Evolutionary conservation across 2,329 filamentous ascomycete genomes (phyloP), one percentile per base, ranked within the genome.

Genomic region (Beauveria asiatica): DNA sequence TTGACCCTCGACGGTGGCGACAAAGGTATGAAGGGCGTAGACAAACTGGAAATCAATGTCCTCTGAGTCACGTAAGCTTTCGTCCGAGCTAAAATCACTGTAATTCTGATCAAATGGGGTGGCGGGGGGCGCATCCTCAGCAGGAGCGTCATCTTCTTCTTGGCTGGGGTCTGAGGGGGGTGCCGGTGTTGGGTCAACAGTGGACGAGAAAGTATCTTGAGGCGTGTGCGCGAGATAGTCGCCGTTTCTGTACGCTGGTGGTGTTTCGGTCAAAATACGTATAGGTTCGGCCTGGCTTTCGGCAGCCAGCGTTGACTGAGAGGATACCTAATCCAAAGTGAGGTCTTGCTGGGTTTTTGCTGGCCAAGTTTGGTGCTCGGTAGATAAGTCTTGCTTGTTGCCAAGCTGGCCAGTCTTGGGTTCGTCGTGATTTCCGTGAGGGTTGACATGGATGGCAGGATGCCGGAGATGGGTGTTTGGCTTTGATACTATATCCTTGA

Each of bases 11-110:
- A 99, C 94, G 0, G 94, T 97, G 30, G 94, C 94, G 65, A 97
- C 90, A 70, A 99, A 99, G 2, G 93, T 99, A 73, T 97, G 94
- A 61, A 99, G 80, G 30, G 94, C 94, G 77, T 99, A 99, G 63
- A 99, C 94, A 76, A 97, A 97, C 73, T 97, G 93, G 79, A 99
- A 97, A 81, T 99, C 94, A 75, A 99, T 99, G 70, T 99, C 94
- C 83, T 99, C 94, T 97, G 80, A 74, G 75, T 87, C 82, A 82
- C 84, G 89, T 96, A 92, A 96, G 91, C 87, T 88, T 79, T 89
- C 83, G 76, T 82, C 82, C 73, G 81, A 92, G 62, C 85, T 87
- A 67, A 83, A 85, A 72, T 89, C 85, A 79, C 88, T 74, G 74
- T 84, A 88, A 75, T 80, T 80, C 62, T 80, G 71, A 70, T 89